Conservation (phyloP, 202 grass and related monocot genomes). For the Eragrostis tef region DNA sequence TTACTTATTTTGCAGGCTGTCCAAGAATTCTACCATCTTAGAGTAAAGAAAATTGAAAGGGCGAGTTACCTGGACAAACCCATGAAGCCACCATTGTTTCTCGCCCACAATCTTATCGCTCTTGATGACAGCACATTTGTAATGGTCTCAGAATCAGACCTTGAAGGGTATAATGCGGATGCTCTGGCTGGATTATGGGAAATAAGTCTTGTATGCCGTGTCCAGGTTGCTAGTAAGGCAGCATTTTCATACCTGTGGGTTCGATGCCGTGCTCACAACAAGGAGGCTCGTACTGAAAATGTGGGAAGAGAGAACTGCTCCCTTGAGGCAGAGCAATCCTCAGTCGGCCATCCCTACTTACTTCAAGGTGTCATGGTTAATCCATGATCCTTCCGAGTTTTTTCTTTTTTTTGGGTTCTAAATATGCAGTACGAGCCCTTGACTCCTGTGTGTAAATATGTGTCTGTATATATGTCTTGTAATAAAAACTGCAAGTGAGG, state of each 20-base stretch:
- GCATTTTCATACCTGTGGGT: constrained; percentile 76
- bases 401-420: constrained; percentile 51
- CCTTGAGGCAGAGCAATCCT: constrained; percentile 64
- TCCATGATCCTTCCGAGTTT: constrained; percentile 38
- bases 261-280: constrained; percentile 51
- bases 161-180: constrained; percentile 62
- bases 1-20: constrained; percentile 63
- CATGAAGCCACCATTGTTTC: constrained; percentile 47
- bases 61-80: constrained; percentile 34
- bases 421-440: constrained; percentile 41
- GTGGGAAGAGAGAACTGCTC: constrained; percentile 67
- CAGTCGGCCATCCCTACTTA: constrained; percentile 50
- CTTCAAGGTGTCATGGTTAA: constrained; percentile 68
- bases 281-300: constrained; percentile 46
- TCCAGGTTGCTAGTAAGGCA: constrained; percentile 67
- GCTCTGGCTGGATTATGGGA: constrained; percentile 58
- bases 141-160: constrained; percentile 79
- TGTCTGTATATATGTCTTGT: neutral
- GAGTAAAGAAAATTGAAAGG: constrained; percentile 55
- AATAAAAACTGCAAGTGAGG: neutral
- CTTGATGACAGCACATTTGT: constrained; percentile 78
- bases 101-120: constrained; percentile 53
- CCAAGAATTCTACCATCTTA: constrained; percentile 67
- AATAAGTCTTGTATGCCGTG: constrained; percentile 74
- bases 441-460: constrained; percentile 12